A percentile compares a stretch with the other conserved stretches of the same genome.
These are phyloP conservation scores for Lasiodiplodia hormozganensis DNA, from an alignment of 2,329 filamentous ascomycete genomes.

Conservation along the genomic window DNA sequence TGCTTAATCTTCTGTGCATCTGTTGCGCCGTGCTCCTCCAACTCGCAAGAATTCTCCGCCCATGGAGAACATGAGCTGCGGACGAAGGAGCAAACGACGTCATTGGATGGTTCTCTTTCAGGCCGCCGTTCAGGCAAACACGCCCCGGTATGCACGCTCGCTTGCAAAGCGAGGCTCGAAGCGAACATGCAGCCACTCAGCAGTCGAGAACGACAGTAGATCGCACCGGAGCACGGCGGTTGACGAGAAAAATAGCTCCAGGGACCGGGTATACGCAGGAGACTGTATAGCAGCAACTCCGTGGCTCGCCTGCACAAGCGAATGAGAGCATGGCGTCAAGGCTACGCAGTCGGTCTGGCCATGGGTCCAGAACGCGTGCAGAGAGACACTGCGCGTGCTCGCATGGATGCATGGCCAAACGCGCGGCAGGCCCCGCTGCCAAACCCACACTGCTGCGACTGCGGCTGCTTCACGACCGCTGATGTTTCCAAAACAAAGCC, in stretches of 20 bases:
- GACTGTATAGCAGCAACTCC: conserved; percentile 1
- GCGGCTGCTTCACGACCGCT: neutral
- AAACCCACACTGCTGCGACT: conserved; percentile 12
- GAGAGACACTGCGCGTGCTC: neutral
- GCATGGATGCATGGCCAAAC: conserved; percentile 14
- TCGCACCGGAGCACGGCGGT: neutral
- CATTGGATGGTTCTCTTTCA: neutral
- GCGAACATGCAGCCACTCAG: conserved; percentile 7
- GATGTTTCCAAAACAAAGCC: conserved; percentile 11
- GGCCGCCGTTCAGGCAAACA: neutral
- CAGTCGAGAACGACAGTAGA: neutral
- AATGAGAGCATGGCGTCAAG: neutral
- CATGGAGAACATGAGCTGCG: neutral
- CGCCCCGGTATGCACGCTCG: conserved; percentile 10
- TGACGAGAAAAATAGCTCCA: neutral
- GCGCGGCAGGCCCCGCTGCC: conserved; percentile 14
- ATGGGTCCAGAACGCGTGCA: neutral
- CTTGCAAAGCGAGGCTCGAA: conserved; percentile 7
- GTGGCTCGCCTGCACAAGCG: neutral
- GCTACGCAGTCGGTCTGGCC: neutral
- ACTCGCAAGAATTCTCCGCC: neutral
- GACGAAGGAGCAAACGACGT: neutral
- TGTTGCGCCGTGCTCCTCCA: neutral
- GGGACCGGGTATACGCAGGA: neutral
- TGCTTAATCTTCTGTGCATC: neutral